Percentiles rank a stretch among this genome's conserved stretches.
Conservation (phyloP, 2,329 filamentous ascomycete genomes). For the Sclerotinia minor region DNA sequence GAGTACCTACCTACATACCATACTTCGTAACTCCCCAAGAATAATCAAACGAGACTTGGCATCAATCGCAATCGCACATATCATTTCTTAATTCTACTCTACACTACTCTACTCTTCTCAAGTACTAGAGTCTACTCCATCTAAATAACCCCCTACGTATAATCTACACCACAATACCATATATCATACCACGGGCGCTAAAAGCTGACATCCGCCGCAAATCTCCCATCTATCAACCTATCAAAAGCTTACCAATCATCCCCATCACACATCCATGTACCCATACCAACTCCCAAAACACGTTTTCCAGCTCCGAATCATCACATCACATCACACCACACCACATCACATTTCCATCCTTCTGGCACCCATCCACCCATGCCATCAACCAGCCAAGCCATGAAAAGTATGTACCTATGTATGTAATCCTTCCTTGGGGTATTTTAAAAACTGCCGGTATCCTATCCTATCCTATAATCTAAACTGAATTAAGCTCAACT, state of each 20-base stretch:
- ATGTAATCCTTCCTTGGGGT: not conserved
- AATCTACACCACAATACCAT: too few relatives aligned
- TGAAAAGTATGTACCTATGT: not conserved
- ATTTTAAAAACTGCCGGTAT: constrained; percentile 2
- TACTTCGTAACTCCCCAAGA: too few relatives aligned
- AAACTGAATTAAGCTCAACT: not conserved
- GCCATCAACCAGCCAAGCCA: too few relatives aligned
- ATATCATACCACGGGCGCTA: constrained; percentile 22
- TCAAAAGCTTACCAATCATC: not conserved
- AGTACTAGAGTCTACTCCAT: too few relatives aligned
- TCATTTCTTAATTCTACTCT: not conserved
- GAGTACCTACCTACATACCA: too few relatives aligned
- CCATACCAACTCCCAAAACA: not conserved
- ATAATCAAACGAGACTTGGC: not conserved
- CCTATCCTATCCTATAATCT: too few relatives aligned
- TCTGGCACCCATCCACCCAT: constrained; percentile 9
- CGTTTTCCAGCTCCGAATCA: not conserved
- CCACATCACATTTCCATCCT: constrained; percentile 3
- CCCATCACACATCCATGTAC: too few relatives aligned
- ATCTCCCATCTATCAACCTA: not conserved
- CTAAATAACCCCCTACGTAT: too few relatives aligned
- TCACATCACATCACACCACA: too few relatives aligned
- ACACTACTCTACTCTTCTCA: not conserved
- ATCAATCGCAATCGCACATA: too few relatives aligned
- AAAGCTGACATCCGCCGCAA: constrained; percentile 21